phyloP scores from a whole-genome alignment of 1,139 yeast genomes.

The Sugiyamaella sp. region DNA sequence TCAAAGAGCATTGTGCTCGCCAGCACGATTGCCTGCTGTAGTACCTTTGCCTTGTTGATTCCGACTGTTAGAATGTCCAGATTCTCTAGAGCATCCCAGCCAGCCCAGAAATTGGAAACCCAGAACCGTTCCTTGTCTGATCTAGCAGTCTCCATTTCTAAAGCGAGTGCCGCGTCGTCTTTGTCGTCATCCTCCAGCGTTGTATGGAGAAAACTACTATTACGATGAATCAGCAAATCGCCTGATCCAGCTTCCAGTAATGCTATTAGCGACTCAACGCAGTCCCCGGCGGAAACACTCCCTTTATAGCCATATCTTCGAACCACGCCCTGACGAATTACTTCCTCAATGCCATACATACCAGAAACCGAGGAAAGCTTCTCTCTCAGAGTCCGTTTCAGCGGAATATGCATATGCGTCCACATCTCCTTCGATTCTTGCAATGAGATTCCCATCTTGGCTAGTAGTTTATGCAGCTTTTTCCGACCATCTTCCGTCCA shows the following conservation, averaged over 20 bases:
- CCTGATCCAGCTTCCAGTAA: slow-evolving; percentile 58
- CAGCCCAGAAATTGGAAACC: slow-evolving; percentile 90
- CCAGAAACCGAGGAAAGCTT: slow-evolving; percentile 74
- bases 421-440: slow-evolving; percentile 89
- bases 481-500: slow-evolving; percentile 95
- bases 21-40: slow-evolving; percentile 83
- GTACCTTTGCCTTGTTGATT: slow-evolving; percentile 72
- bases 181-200: slow-evolving; percentile 31
- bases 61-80: slow-evolving; percentile 70
- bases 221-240: slow-evolving; percentile 11
- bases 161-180: background rate
- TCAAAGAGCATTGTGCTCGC: slow-evolving; percentile 90
- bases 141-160: slow-evolving; percentile 11
- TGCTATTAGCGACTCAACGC: slow-evolving; percentile 86
- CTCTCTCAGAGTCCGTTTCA: slow-evolving; percentile 71
- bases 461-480: slow-evolving; percentile 85
- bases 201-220: slow-evolving; percentile 19
- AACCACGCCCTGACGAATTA: slow-evolving; percentile 83
- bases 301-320: slow-evolving; percentile 88
- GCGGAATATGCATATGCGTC: slow-evolving; percentile 82
- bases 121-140: slow-evolving; percentile 45
- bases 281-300: slow-evolving; percentile 87
- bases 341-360: slow-evolving; percentile 78
- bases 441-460: slow-evolving; percentile 92
- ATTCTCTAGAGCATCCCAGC: slow-evolving; percentile 87